phyloP scores from a whole-genome alignment of 2,329 filamentous ascomycete genomes.

The Salinomyces thailandicus region DNA sequence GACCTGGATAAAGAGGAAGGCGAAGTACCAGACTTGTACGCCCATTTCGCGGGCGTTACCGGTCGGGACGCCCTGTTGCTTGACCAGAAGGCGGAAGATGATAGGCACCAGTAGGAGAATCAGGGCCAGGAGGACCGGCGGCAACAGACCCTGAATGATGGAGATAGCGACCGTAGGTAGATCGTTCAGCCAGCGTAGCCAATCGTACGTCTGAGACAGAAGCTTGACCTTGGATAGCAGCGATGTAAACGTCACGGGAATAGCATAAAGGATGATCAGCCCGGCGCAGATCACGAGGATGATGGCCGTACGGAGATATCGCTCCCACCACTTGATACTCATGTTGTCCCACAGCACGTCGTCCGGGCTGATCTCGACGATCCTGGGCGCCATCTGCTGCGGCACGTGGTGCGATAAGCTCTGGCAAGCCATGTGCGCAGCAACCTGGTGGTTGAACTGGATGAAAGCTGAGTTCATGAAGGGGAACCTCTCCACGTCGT shows the following conservation, averaged over 20 bases:
- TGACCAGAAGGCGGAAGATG: conserved; percentile 62
- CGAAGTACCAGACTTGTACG: conserved; percentile 90
- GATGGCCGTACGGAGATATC: conserved; percentile 60
- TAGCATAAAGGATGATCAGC: conserved; percentile 80
- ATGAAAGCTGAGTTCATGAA: conserved; percentile 95
- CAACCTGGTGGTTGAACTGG: conserved; percentile 95
- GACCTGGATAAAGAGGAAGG: conserved; percentile 85
- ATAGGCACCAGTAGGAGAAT: conserved; percentile 73
- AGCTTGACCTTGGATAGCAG: conserved; percentile 66
- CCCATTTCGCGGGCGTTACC: conserved; percentile 66
- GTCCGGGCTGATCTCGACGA: conserved; percentile 85
- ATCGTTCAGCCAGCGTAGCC: conserved; percentile 58
- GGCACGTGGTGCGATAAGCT: conserved; percentile 82
- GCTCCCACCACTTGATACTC: conserved; percentile 88
- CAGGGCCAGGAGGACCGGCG: conserved; percentile 63
- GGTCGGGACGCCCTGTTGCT: conserved; percentile 70
- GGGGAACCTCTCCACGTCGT: conserved; percentile 73
- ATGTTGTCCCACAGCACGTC: conserved; percentile 98
- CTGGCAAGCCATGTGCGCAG: conserved; percentile 96
- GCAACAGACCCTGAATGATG: conserved; percentile 75
- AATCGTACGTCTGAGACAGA: conserved; percentile 54
- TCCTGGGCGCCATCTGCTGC: conserved; percentile 82
- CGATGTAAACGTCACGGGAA: conserved; percentile 82
- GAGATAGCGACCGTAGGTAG: conserved; percentile 53
- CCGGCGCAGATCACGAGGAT: conserved; percentile 56